phyloP scores from a whole-genome alignment of 805 yeast species.

The Nakazawaea ernobii region DNA sequence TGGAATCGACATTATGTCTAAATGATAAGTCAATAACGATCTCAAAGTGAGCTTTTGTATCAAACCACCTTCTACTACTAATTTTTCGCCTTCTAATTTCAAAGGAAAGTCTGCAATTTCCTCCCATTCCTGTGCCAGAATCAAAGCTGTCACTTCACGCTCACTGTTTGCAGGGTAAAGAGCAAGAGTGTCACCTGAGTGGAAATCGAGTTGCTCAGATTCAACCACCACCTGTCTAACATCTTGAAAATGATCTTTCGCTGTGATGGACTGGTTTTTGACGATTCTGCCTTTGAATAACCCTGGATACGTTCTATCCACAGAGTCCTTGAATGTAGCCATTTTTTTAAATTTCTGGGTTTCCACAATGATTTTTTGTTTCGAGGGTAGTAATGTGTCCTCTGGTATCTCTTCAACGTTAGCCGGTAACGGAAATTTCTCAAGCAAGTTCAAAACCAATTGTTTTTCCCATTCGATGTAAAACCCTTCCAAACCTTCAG shows the following conservation, averaged over 20 bases:
- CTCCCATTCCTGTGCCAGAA: constrained; percentile 71
- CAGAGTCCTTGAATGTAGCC: not conserved
- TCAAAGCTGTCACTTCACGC: constrained; percentile 54
- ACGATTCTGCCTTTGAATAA: constrained; percentile 37
- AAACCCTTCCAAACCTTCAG: constrained; percentile 72
- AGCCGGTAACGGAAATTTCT: constrained; percentile 29
- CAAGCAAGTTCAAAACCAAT: constrained; percentile 31
- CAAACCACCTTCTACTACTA: constrained; percentile 51
- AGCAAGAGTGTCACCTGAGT: constrained; percentile 79
- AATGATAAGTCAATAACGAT: constrained; percentile 66
- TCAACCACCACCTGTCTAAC: constrained; percentile 58
- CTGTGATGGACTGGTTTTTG: constrained; percentile 58
- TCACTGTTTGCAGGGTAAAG: constrained; percentile 71
- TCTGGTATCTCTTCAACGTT: constrained; percentile 25
- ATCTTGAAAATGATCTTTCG: constrained; percentile 79
- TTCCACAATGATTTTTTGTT: constrained; percentile 23
- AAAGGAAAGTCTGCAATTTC: constrained; percentile 61
- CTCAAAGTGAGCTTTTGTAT: constrained; percentile 63
- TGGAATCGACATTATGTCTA: constrained; percentile 81
- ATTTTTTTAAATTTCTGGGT: constrained; percentile 21
- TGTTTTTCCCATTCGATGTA: constrained; percentile 68
- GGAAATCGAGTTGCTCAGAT: constrained; percentile 27
- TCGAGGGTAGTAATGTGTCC: constrained; percentile 33
- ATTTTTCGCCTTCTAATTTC: constrained; percentile 29
- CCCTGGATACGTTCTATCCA: constrained; percentile 1